Percentiles rank a stretch among this genome's conserved stretches.
Evolutionary conservation across 306 rosid species (phyloP).

Genomic region (Argentina anserina): DNA sequence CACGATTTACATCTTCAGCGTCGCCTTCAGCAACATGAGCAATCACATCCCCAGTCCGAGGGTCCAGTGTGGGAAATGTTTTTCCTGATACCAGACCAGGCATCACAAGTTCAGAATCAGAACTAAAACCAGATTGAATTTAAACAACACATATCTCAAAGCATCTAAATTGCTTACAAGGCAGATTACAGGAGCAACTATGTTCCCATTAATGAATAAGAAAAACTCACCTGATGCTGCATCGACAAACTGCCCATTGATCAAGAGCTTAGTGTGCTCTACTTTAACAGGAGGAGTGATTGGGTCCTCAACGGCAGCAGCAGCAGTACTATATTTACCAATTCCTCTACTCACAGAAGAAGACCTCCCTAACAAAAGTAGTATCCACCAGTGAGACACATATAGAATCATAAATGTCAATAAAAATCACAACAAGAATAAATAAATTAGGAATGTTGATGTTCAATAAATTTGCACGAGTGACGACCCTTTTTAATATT

Average conservation of each 20-base stretch:
- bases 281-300: slow-evolving; percentile 53
- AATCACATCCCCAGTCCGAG: slow-evolving; percentile 80
- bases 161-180: too few relatives aligned
- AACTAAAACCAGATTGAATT: neutral
- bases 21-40: slow-evolving; percentile 87
- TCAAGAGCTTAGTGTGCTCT: slow-evolving; percentile 58
- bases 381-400: neutral
- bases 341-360: slow-evolving; percentile 31
- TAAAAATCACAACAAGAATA: neutral
- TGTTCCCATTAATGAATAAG: too few relatives aligned
- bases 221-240: slow-evolving; percentile 67
- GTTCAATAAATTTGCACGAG: neutral
- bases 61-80: slow-evolving; percentile 76
- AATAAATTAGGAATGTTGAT: neutral
- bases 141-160: neutral
- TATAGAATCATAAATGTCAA: neutral
- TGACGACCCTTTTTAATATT: too few relatives aligned
- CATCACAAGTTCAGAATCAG: neutral
- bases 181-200: neutral
- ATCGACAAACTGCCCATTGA: slow-evolving; percentile 75
- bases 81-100: slow-evolving; percentile 44
- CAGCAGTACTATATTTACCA: slow-evolving; percentile 52
- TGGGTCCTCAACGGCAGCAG: slow-evolving; percentile 55
- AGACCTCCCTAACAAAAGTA: slow-evolving; percentile 42
- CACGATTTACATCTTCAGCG: slow-evolving; percentile 70